phyloP scores from a whole-genome alignment of 306 rosid genomes.

The Lithocarpus polystachyus region DNA sequence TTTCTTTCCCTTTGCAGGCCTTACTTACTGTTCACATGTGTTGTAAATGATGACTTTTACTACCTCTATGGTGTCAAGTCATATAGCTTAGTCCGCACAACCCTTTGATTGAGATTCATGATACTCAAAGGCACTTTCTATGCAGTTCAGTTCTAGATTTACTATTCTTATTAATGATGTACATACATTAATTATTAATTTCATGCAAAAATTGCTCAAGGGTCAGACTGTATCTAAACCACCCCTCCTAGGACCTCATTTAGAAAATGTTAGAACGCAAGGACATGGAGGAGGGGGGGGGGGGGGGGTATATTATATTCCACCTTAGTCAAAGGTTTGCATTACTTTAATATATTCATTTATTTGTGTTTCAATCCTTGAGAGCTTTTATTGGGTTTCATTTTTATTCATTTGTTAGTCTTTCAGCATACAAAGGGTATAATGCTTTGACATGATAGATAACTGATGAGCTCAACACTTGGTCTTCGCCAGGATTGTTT shows the following conservation, averaged over 20 bases:
- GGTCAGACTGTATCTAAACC: too few species aligned
- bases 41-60: not conserved
- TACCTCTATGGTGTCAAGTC: not conserved
- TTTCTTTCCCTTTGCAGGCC: too few species aligned
- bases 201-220: too few species aligned
- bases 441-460: not conserved
- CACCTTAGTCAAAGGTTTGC: not conserved
- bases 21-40: not conserved
- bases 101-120: not conserved
- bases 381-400: constrained; percentile 2
- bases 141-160: not conserved
- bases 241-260: too few species aligned
- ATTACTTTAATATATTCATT: not conserved
- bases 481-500: constrained; percentile 56
- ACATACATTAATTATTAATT: not conserved
- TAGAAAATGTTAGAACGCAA: not conserved
- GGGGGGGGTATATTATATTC: too few species aligned
- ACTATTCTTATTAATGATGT: constrained; percentile 10
- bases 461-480: constrained; percentile 11
- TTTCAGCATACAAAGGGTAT: not conserved
- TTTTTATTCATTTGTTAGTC: constrained; percentile 5
- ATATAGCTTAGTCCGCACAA: not conserved
- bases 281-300: not conserved
- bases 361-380: not conserved
- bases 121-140: too few species aligned